Evolutionary conservation across 441 rosid genomes (phyloP).

Genomic region (Arabidopsis hybrid): DNA sequence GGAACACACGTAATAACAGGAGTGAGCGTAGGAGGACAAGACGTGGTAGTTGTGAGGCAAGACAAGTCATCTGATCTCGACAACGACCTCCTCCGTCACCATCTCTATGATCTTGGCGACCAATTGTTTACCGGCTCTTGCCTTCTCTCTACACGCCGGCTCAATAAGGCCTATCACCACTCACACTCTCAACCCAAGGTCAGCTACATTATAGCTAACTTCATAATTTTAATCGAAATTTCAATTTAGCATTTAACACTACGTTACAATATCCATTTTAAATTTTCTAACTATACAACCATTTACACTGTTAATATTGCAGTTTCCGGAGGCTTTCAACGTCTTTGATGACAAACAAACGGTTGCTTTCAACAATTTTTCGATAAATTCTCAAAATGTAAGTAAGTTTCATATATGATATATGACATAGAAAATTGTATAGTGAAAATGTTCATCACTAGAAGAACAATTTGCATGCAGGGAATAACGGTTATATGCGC

Average conservation of each 20-base stretch:
- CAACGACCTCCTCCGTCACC: constrained; percentile 66
- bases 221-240: not conserved
- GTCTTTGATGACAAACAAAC: constrained; percentile 69
- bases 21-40: constrained; percentile 80
- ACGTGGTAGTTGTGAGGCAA: constrained; percentile 77
- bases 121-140: constrained; percentile 81
- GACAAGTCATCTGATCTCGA: constrained; percentile 61
- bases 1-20: constrained; percentile 93
- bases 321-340: constrained; percentile 81
- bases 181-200: constrained; percentile 58
- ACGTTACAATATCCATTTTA: not conserved
- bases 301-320: constrained; percentile 27
- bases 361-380: constrained; percentile 50
- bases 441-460: not conserved
- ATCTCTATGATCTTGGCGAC: constrained; percentile 78
- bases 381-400: constrained; percentile 71
- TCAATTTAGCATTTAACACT: not conserved
- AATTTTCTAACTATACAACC: not conserved
- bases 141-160: constrained; percentile 52
- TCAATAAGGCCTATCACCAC: constrained; percentile 30
- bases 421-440: not conserved
- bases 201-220: not conserved
- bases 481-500: constrained; percentile 76
- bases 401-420: constrained; percentile 32
- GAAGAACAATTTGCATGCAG: constrained; percentile 44